Base-by-base conservation (phyloP, 768 basidiomycete species). In the Panellus pusillus region DNA sequence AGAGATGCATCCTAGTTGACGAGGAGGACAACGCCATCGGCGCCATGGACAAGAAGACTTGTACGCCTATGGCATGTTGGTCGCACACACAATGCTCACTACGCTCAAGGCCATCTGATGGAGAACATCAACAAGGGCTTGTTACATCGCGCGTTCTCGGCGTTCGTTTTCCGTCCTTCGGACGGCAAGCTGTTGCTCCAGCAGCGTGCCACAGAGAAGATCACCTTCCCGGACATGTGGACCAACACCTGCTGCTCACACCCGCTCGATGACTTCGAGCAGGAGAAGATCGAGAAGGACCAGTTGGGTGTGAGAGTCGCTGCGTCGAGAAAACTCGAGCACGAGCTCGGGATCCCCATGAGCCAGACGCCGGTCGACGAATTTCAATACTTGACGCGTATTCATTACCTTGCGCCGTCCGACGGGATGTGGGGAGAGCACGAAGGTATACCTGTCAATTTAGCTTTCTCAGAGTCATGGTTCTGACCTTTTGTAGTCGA, bases 161-260 rank as follows among this genome's bases (percentile, higher is more conserved):
- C 88, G 32, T 98, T 99, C 70, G 81, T 98, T 60, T 99, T 98
- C 78, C 79, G 93, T 35, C 97, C 97, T 3, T 84, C 84, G 12
- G 93, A 98, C 69, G 97, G 97, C 42, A 91, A 87, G 70, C 80
- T 99, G 15, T 78, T 99, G 24, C 80, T 99, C 41, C 97, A 99
- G 69, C 93, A 93, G 70, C 84, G 97, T 32, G 97, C 97, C 17
- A 78, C 86, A 15, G 94, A 96, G 75, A 99, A 99, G 78, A 99
- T 99, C 67, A 99, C 97, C 7, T 99, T 99, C 75, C 97, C 97
- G 6, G 81, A 91, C 63, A 94, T 98, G 94, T 99, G 97, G 97
- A 99, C 97, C 29, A 99, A 99, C 72, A 98, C 97, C 8, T 99
- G 97, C 69, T 99, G 96, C 74, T 94, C 92, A 19, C 96, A 99